Conservation (phyloP, 768 basidiomycete species). For the Suillus hirtellus region DNA sequence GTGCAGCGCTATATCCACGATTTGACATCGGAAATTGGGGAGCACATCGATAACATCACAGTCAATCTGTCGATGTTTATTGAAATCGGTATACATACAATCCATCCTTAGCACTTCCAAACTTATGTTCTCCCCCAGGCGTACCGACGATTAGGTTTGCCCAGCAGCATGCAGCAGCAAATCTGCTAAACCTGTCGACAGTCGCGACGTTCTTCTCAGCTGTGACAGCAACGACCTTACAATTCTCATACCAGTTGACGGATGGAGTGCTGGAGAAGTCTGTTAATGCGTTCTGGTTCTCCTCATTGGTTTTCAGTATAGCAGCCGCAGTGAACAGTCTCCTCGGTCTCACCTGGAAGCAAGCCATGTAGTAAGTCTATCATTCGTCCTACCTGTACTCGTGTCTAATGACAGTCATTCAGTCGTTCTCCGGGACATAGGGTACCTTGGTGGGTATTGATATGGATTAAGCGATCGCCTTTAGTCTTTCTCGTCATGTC, state of each 20-base stretch:
- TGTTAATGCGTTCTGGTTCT: constrained; percentile 57
- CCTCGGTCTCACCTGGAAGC: constrained; percentile 55
- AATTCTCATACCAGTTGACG: constrained; percentile 42
- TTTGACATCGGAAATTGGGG: constrained; percentile 50
- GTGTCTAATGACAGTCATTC: constrained; percentile 21
- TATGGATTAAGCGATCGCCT: constrained; percentile 86
- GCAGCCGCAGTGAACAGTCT: constrained; percentile 55
- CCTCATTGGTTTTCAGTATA: constrained; percentile 54
- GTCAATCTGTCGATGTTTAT: constrained; percentile 52
- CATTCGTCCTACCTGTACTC: constrained; percentile 11
- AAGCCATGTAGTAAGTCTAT: constrained; percentile 53
- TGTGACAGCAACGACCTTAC: constrained; percentile 51
- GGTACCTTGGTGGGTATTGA: constrained; percentile 61
- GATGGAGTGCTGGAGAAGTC: constrained; percentile 39
- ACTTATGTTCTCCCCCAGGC: constrained; percentile 30
- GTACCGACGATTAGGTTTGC: constrained; percentile 57
- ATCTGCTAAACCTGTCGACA: constrained; percentile 51
- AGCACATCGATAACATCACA: constrained; percentile 54
- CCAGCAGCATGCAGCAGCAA: constrained; percentile 50
- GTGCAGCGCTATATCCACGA: constrained; percentile 59
- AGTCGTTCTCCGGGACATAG: constrained; percentile 56
- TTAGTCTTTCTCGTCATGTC: constrained; percentile 83
- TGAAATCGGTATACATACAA: constrained; percentile 42
- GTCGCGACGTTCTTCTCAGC: constrained; percentile 58
- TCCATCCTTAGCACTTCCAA: background rate